phyloP scores from a whole-genome alignment of 345 rosid genomes.

The Turnera subulata region DNA sequence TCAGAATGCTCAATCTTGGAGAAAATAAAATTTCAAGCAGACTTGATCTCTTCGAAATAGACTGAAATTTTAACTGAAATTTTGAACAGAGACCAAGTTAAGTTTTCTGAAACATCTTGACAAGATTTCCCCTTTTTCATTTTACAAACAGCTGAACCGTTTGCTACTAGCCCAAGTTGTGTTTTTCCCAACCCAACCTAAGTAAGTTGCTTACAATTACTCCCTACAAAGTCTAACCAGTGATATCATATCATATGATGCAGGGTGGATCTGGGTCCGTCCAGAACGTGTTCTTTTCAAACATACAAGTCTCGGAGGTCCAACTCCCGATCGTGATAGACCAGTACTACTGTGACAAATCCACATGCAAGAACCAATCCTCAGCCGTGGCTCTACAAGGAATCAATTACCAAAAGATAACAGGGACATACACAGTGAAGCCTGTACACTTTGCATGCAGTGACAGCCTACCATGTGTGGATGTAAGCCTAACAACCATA shows the following conservation, averaged over 20 bases:
- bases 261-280: slow-evolving; percentile 98
- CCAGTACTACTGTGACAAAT: slow-evolving; percentile 85
- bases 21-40: too few relatives aligned
- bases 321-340: slow-evolving; percentile 88
- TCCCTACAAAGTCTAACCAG: slow-evolving; percentile 17
- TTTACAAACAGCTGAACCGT: neutral
- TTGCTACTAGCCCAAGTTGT: neutral
- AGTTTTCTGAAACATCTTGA: neutral
- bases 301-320: slow-evolving; percentile 85
- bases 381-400: slow-evolving; percentile 84
- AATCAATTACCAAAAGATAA: slow-evolving; percentile 70
- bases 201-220: slow-evolving; percentile 1
- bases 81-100: neutral
- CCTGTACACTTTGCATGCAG: slow-evolving; percentile 95
- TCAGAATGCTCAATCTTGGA: too few relatives aligned
- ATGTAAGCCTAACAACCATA: slow-evolving; percentile 61
- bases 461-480: slow-evolving; percentile 77
- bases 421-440: slow-evolving; percentile 88
- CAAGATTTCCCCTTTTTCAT: neutral
- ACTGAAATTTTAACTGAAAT: neutral
- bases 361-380: slow-evolving; percentile 66
- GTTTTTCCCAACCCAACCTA: slow-evolving; percentile 1
- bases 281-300: slow-evolving; percentile 80
- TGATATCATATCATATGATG: too few relatives aligned
- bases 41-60: neutral